Percentiles rank a stretch among this genome's conserved stretches.
Conservation (phyloP, 768 basidiomycete genomes). For the Trametes maxima region DNA sequence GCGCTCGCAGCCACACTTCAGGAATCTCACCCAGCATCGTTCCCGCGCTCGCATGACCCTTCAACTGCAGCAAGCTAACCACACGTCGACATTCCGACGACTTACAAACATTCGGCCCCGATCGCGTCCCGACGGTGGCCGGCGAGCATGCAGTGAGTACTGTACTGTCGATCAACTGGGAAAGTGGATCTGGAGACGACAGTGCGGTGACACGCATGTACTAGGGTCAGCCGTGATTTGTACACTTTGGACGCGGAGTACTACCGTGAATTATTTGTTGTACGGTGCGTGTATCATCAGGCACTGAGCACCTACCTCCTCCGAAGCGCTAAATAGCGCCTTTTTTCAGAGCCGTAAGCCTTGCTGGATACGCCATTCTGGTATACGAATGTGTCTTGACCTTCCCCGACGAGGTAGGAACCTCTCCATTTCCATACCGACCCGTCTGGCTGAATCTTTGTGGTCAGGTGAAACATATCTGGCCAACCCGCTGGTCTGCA, state of each 20-base stretch:
- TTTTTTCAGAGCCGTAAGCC: neutral
- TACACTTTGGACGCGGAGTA: conserved; percentile 15
- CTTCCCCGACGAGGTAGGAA: conserved; percentile 16
- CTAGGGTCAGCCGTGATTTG: conserved; percentile 5
- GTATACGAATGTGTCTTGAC: conserved; percentile 12
- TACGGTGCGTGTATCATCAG: conserved; percentile 2
- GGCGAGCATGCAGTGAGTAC: conserved; percentile 1
- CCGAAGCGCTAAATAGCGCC: no score
- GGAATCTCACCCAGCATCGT: neutral
- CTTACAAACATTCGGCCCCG: neutral
- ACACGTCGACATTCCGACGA: neutral
- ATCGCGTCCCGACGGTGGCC: neutral
- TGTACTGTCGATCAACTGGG: no score
- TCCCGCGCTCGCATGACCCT: neutral
- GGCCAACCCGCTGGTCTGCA: conserved; percentile 20
- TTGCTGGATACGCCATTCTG: conserved; percentile 17
- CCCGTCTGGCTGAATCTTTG: neutral
- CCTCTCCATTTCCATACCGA: neutral
- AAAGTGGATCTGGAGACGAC: no score
- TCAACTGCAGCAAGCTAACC: neutral
- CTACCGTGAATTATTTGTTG: conserved; percentile 7
- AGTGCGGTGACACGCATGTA: neutral
- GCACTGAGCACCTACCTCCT: no score
- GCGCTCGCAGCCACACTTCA: no score
- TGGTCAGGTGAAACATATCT: conserved; percentile 18